Base-by-base conservation (phyloP, 768 basidiomycete genomes). In the Glaciozyma martinii region DNA sequence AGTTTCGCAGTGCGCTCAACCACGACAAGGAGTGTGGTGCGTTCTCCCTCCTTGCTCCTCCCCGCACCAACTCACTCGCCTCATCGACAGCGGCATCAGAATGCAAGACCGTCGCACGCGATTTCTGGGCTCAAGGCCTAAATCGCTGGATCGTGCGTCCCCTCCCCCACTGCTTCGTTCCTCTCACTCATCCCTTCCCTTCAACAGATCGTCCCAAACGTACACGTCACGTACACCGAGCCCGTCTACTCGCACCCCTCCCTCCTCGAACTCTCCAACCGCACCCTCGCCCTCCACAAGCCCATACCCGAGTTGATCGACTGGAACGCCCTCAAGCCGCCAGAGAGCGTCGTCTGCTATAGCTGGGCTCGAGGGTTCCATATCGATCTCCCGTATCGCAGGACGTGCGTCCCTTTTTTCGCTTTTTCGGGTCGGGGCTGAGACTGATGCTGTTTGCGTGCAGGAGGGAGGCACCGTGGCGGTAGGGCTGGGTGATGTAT, bases 81-180 rank as follows among this genome's bases (percentile, higher is more conserved):
- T 8, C 27, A 9, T 30, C 52, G 40, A 37, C 56, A 57, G 56
- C 56, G 8, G 68, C 68, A 1, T 63, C 62, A 29, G 69, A 70
- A 47, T 70, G 69, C 63, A 70, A 70, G 63, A 66, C 63, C 27
- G 10, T 70, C 32, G 66, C 66, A 0, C 53, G 57, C 3, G 69
- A 70, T 49, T 59, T 70, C 10, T 70, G 69, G 69, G n/a, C 60
- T 6, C 32, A 62, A 10, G 69, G 63, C 0, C 63, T 53, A 43
- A 63, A 61, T 16, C 69, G 69, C 9, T 70, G 69, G 69, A 44
- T 70, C 27, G 62, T 69, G 23, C 37, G 61, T 47, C 3, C 29
- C 4, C 2, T 21, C 29, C 7, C 7, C 21, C 30, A 13, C 16
- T 3, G 8, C 23, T 30, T 49, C 23, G 19, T n/a, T 10, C 4